These are phyloP conservation scores for Ophiosphaerella korrae DNA, from an alignment of 2,329 filamentous ascomycete genomes.

Conservation along the genomic window DNA sequence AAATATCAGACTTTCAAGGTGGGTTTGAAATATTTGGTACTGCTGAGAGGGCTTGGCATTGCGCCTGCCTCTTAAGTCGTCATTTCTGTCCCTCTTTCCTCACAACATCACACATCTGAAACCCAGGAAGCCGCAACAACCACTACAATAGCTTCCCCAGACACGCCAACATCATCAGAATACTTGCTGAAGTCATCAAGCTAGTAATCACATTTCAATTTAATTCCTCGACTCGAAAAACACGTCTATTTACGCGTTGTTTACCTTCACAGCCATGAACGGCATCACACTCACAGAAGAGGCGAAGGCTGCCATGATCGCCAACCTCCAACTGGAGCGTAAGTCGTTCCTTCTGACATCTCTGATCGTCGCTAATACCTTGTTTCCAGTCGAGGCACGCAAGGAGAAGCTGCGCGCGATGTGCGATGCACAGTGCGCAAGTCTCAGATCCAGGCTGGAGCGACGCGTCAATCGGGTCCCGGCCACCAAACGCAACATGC, in stretches of 20 bases:
- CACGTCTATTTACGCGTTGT: slow-evolving; percentile 21
- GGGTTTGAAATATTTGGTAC: too few species aligned
- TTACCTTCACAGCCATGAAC: slow-evolving; percentile 28
- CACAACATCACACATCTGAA: slow-evolving; percentile 17
- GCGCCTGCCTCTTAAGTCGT: slow-evolving; percentile 1
- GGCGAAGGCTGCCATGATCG: slow-evolving; percentile 38
- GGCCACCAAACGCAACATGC: slow-evolving; percentile 74
- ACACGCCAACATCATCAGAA: slow-evolving; percentile 3
- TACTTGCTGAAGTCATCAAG: not conserved
- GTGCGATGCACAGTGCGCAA: slow-evolving; percentile 85
- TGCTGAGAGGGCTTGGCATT: slow-evolving; percentile 5
- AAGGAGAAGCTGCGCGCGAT: slow-evolving; percentile 86
- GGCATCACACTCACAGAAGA: slow-evolving; percentile 35
- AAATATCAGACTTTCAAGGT: too few species aligned
- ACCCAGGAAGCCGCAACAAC: slow-evolving; percentile 20
- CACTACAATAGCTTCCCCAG: slow-evolving; percentile 10
- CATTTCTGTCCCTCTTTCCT: slow-evolving; percentile 16
- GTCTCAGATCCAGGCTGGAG: slow-evolving; percentile 83
- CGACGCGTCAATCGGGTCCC: slow-evolving; percentile 94
- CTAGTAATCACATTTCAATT: not conserved
- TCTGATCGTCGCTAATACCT: slow-evolving; percentile 13
- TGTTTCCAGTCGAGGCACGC: slow-evolving; percentile 76
- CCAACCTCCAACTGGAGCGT: slow-evolving; percentile 43
- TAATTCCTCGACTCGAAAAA: not conserved
- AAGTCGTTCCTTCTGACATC: slow-evolving; percentile 16